These are phyloP conservation scores for Astrothelium macrocarpum DNA, from an alignment of 495 filamentous ascomycete species.

Conservation along the genomic window DNA sequence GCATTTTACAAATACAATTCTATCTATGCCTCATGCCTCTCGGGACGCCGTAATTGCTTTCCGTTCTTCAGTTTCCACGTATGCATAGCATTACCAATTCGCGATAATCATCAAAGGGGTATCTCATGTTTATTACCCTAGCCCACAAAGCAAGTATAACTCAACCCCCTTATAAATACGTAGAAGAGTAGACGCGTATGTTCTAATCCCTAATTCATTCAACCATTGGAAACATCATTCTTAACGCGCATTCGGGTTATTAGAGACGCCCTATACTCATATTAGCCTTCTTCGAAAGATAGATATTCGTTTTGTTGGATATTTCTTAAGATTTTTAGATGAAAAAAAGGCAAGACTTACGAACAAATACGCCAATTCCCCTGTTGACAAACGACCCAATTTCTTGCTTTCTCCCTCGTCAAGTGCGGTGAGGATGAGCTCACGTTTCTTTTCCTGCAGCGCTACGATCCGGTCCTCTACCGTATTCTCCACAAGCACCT, in stretches of 20 bases:
- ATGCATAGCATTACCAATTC: not conserved
- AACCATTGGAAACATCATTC: not conserved
- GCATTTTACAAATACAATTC: not conserved
- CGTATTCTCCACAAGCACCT: conserved; percentile 64
- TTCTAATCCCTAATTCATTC: not conserved
- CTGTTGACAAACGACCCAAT: conserved; percentile 49
- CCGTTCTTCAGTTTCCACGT: not conserved
- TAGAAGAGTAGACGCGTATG: not conserved
- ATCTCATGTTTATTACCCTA: not conserved
- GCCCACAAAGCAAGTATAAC: not conserved
- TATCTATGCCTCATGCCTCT: not conserved
- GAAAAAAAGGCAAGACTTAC: conserved; percentile 35
- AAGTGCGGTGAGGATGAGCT: conserved; percentile 68
- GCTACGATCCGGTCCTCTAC: conserved; percentile 84
- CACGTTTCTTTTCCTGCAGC: conserved; percentile 76
- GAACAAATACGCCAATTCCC: conserved; percentile 65
- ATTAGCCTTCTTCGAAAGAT: not conserved
- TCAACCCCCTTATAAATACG: not conserved
- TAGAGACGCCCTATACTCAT: not conserved
- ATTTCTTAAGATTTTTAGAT: not conserved
- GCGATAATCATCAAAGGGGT: not conserved
- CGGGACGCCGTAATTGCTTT: not conserved
- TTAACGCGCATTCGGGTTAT: not conserved
- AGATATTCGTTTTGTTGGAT: not conserved
- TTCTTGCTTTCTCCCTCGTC: conserved; percentile 65